Evolutionary conservation across 1,284 basidiomycete species (phyloP), one percentile per base, ranked within the genome.

Genomic region (Fomes fomentarius): DNA sequence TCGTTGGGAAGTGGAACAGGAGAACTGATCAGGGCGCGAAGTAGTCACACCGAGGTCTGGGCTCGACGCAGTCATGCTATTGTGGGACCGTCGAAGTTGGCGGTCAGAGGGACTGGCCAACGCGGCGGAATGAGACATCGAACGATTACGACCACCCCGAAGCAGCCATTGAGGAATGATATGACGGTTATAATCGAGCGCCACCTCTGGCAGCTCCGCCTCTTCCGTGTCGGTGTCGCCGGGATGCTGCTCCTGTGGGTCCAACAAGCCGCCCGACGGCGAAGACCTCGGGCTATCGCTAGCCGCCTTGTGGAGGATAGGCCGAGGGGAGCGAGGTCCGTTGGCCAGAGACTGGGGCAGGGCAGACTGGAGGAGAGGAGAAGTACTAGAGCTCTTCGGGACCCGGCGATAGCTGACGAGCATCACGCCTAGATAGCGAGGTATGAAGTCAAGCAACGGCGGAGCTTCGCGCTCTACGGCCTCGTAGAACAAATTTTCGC

Each of bases 401-500:
- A 89, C 83, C 7, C 89, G 83, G 39, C 95, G 85, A 68, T 98
- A 99, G 55, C 91, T 97, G 62, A 99, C 97, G 42, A 99, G 85
- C 90, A 99, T 96, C 47, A 99, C 97, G 17, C 96, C 96, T 15
- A 99, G 81, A 72, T 99, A 99, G 47, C 96, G 89, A 10, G 96
- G 96, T 51, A 98, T 96, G 69, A 95, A 99, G 3, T 85, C 88
- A 9, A 99, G 80, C 21, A 99, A 78, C 2, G 91, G 92, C 0
- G 96, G 96, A 0, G 94, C 93, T 63, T 96, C 92, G 21, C 87
- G 82, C 71, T 99, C 96, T 17, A 98, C 93, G 1, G 95, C 87
- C 71, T 99, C 96, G 71, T 99, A 99, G 69, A 99, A 98, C 46
- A 98, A 79, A 69, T 99, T 99, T 74, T 99, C 96, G 46, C 95